These are phyloP conservation scores for Hemileia vastatrix DNA, from an alignment of 1,284 basidiomycete species.

Conservation along the genomic window DNA sequence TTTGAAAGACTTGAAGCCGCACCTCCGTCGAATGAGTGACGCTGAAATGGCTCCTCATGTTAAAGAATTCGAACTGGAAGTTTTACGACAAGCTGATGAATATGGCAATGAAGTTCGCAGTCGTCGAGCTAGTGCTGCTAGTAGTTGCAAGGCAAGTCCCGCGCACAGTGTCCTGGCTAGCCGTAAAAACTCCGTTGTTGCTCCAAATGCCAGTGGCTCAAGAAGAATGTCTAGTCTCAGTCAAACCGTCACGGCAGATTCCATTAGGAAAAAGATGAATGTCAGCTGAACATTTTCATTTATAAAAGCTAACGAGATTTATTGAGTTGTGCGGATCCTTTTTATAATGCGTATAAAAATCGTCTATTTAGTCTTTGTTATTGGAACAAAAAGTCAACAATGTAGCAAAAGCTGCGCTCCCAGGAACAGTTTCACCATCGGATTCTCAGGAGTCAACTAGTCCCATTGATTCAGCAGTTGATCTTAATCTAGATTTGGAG, in stretches of 20 bases:
- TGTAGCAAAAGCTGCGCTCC: too few relatives aligned
- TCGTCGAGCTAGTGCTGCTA: conserved; percentile 26
- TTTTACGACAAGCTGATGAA: conserved; percentile 64
- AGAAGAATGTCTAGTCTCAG: conserved; percentile 26
- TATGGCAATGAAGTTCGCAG: conserved; percentile 45
- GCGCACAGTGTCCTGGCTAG: too few relatives aligned
- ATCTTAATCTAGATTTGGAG: too few relatives aligned
- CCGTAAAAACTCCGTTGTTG: conserved; percentile 25
- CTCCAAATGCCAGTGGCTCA: not conserved
- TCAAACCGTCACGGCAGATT: conserved; percentile 25
- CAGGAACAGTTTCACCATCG: too few relatives aligned
- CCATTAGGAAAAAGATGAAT: conserved; percentile 25
- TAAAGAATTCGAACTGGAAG: conserved; percentile 57
- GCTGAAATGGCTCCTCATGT: conserved; percentile 63
- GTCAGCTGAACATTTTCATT: too few relatives aligned
- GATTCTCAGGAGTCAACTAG: too few relatives aligned
- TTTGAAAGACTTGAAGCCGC: conserved; percentile 54
- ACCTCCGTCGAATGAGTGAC: conserved; percentile 47
- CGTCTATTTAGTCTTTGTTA: too few relatives aligned
- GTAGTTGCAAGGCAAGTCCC: conserved; percentile 11
- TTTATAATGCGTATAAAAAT: too few relatives aligned
- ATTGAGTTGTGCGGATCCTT: too few relatives aligned
- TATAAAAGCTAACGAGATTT: too few relatives aligned
- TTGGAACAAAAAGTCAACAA: too few relatives aligned
- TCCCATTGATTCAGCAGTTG: too few relatives aligned